These are phyloP conservation scores for Xylaria sp. DNA, from an alignment of 2,329 filamentous ascomycete genomes.

Conservation along the genomic window DNA sequence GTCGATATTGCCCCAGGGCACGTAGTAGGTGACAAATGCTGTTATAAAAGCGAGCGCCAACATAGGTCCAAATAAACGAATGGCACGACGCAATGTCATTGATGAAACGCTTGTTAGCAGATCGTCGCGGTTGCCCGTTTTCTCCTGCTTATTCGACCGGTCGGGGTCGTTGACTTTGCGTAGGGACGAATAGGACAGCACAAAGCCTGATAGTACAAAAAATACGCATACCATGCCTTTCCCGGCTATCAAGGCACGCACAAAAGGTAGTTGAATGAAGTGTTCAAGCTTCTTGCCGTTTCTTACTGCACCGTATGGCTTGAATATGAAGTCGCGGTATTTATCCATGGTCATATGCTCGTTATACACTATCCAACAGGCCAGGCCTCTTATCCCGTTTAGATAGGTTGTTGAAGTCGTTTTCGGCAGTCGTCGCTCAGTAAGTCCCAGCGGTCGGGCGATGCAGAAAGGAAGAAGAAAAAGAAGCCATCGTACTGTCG, in stretches of 20 bases:
- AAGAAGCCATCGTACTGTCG: constrained; percentile 18
- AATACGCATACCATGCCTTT: constrained; percentile 28
- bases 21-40: constrained; percentile 25
- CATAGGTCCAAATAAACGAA: constrained; percentile 26
- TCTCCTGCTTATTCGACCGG: constrained; percentile 19
- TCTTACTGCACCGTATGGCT: constrained; percentile 20
- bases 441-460: constrained; percentile 21
- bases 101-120: constrained; percentile 24
- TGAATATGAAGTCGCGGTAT: constrained; percentile 24
- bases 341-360: constrained; percentile 26
- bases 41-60: constrained; percentile 26
- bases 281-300: constrained; percentile 23
- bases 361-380: constrained; percentile 27
- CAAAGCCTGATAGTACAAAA: constrained; percentile 26
- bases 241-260: constrained; percentile 20
- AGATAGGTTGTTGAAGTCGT: constrained; percentile 27
- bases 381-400: constrained; percentile 25
- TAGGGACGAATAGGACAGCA: constrained; percentile 25
- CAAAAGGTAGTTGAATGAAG: constrained; percentile 24
- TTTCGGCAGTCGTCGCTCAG: constrained; percentile 23
- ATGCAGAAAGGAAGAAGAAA: constrained; percentile 25
- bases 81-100: constrained; percentile 25
- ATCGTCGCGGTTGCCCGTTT: constrained; percentile 18
- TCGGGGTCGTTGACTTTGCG: constrained; percentile 23
- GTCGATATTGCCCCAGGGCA: constrained; percentile 18